Percentiles rank a stretch among this genome's conserved stretches.
phyloP scores from a whole-genome alignment of 345 rosid genomes.

The Anacardium occidentale region DNA sequence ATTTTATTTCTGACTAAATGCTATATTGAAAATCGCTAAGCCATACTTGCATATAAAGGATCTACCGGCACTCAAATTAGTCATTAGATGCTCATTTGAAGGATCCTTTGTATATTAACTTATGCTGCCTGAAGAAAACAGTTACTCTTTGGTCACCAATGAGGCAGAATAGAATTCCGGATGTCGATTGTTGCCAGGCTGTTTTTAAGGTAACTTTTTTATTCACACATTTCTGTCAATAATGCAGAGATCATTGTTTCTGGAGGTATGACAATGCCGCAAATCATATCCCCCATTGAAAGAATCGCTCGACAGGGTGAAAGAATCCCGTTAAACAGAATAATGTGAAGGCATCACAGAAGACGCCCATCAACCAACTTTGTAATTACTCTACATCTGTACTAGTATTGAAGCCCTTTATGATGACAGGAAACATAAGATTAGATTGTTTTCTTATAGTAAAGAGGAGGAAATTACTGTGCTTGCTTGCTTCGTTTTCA shows the following conservation, averaged over 20 bases:
- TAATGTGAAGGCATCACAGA: constrained; percentile 23
- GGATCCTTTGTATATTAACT: too few species aligned
- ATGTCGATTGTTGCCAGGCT: background rate
- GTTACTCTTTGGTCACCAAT: background rate
- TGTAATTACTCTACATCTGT: constrained; percentile 9
- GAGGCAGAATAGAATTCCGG: background rate
- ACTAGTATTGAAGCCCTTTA: background rate
- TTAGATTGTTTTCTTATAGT: background rate
- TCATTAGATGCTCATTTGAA: background rate
- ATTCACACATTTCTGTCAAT: constrained; percentile 5
- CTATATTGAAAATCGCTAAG: background rate
- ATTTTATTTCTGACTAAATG: background rate
- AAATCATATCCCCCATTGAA: constrained; percentile 50
- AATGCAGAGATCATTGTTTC: constrained; percentile 68
- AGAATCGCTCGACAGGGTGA: constrained; percentile 38
- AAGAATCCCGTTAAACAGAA: constrained; percentile 48
- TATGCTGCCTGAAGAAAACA: background rate
- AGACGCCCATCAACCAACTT: constrained; percentile 6
- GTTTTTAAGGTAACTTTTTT: background rate
- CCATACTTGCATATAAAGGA: background rate
- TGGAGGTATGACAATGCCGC: constrained; percentile 74
- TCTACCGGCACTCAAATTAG: background rate
- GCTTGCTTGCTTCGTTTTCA: background rate
- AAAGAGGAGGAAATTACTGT: background rate
- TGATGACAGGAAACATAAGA: constrained; percentile 9